A percentile compares a stretch with the other conserved stretches of the same genome.
phyloP scores from a whole-genome alignment of 345 rosid genomes.

The Psidium guajava region DNA sequence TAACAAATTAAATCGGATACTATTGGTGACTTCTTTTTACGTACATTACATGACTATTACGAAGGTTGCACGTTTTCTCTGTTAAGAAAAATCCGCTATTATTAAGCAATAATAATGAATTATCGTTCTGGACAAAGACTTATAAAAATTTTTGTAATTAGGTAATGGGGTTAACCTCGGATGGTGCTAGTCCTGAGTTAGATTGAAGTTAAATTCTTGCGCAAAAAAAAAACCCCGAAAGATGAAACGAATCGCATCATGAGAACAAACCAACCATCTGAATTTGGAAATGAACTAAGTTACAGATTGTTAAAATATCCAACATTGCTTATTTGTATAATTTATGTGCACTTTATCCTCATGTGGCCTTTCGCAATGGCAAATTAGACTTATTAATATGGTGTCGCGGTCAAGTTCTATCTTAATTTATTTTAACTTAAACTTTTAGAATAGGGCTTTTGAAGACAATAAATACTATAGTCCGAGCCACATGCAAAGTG shows the following conservation, averaged over 20 bases:
- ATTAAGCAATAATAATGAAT: background rate
- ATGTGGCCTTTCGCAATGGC: fast-evolving
- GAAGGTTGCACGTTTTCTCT: background rate
- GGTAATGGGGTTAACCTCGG: background rate
- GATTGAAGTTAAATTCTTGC: background rate
- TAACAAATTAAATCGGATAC: background rate
- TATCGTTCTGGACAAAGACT: background rate
- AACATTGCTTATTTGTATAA: background rate
- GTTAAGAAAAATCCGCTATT: background rate
- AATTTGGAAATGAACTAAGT: background rate
- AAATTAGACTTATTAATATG: background rate
- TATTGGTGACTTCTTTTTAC: background rate
- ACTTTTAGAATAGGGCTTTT: background rate
- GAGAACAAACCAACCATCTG: fast-evolving
- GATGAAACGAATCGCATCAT: fast-evolving
- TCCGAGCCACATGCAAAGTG: background rate
- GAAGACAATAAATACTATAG: background rate
- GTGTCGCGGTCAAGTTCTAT: fast-evolving
- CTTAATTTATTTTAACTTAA: background rate
- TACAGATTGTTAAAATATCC: fast-evolving
- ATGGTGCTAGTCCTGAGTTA: background rate
- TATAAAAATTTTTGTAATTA: background rate
- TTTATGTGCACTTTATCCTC: background rate
- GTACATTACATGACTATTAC: background rate
- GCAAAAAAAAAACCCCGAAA: background rate